Percentiles rank a stretch among this genome's conserved stretches.
These are phyloP conservation scores for Chytriomyces sp. DNA, from an alignment of 192 early-diverging fungal genomes.

Conservation along the genomic window DNA sequence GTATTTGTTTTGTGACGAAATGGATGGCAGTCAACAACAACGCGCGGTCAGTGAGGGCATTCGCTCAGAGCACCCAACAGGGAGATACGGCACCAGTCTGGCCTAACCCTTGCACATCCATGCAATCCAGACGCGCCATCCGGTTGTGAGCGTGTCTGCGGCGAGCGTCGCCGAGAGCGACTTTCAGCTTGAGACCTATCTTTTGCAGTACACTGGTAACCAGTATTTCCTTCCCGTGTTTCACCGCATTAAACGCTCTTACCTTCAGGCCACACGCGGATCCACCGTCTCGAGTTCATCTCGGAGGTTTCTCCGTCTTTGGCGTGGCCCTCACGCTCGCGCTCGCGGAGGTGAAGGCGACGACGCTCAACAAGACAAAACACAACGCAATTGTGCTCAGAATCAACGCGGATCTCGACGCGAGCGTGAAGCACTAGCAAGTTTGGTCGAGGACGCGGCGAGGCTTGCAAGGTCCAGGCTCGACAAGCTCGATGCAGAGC, in stretches of 20 bases:
- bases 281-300: slow-evolving; percentile 74
- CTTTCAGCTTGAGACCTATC: slow-evolving; percentile 67
- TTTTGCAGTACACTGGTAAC: slow-evolving; percentile 66
- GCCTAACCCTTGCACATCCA: too few species aligned
- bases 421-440: slow-evolving; percentile 43
- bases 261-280: slow-evolving; percentile 62
- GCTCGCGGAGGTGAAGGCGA: slow-evolving; percentile 54
- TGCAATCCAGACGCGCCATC: too few species aligned
- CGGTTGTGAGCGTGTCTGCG: not conserved
- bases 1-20: too few species aligned
- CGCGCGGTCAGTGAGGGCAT: too few species aligned
- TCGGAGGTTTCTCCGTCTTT: slow-evolving; percentile 67
- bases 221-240: not conserved
- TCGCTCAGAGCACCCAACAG: too few species aligned
- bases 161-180: not conserved
- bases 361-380: slow-evolving; percentile 48
- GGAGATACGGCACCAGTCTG: too few species aligned
- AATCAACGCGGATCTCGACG: slow-evolving; percentile 56
- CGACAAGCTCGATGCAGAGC: slow-evolving; percentile 72
- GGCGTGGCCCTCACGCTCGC: slow-evolving; percentile 70
- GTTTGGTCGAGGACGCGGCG: slow-evolving; percentile 55
- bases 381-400: slow-evolving; percentile 54
- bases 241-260: not conserved
- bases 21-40: too few species aligned
- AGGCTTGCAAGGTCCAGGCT: slow-evolving; percentile 47